Percentiles rank a stretch among this genome's conserved stretches.
Evolutionary conservation across 2,329 filamentous ascomycete species (phyloP).

Genomic region (Diaporthe citriasiana): DNA sequence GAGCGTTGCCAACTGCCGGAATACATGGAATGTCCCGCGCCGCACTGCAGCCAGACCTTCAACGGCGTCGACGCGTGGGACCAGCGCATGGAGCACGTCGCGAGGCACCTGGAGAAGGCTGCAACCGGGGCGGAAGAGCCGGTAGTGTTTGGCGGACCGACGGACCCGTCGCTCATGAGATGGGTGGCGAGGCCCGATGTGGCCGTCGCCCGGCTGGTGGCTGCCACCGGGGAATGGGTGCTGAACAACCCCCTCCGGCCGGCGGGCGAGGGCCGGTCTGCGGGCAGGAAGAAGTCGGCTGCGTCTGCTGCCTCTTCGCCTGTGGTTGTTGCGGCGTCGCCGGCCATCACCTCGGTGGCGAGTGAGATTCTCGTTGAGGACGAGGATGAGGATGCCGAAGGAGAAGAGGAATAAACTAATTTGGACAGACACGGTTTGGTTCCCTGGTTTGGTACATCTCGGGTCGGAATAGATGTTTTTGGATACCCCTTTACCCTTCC

Average conservation of each 20-base stretch:
- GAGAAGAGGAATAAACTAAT: conserved; percentile 40
- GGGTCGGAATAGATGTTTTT: conserved; percentile 24
- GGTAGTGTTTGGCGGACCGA: conserved; percentile 56
- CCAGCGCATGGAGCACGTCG: conserved; percentile 88
- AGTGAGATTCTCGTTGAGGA: conserved; percentile 41
- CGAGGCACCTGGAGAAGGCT: conserved; percentile 78
- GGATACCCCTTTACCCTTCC: conserved; percentile 21
- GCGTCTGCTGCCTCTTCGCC: conserved; percentile 1
- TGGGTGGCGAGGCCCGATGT: conserved; percentile 58
- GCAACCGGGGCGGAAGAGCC: conserved; percentile 51
- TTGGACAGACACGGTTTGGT: not conserved
- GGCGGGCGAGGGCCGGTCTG: conserved; percentile 33
- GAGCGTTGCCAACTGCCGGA: conserved; percentile 73
- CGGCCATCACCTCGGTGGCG: conserved; percentile 20
- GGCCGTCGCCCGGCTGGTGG: conserved; percentile 51
- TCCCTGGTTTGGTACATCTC: not conserved
- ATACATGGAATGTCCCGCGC: conserved; percentile 72
- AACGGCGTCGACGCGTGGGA: conserved; percentile 79
- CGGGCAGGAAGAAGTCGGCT: conserved; percentile 34
- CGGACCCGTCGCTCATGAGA: conserved; percentile 55
- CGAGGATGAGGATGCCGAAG: conserved; percentile 43
- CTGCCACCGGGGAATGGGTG: conserved; percentile 50
- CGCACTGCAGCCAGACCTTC: conserved; percentile 72
- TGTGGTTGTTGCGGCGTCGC: conserved; percentile 8
- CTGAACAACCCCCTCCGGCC: conserved; percentile 50